Percentiles rank a stretch among this genome's conserved stretches.
These are phyloP conservation scores for Teunomyces barrocoloradensis DNA, from an alignment of 805 yeast species.

Conservation along the genomic window DNA sequence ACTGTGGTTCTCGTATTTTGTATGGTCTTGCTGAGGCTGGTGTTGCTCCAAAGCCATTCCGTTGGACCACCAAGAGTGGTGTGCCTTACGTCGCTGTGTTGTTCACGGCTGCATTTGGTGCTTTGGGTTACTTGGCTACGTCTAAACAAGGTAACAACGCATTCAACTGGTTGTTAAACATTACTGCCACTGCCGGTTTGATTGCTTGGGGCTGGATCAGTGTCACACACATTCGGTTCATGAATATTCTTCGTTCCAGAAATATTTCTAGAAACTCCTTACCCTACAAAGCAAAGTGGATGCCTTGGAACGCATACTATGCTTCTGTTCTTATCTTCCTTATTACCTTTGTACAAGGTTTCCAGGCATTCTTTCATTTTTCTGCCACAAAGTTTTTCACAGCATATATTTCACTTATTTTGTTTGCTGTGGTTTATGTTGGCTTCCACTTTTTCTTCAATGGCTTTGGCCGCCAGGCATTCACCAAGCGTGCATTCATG, in stretches of 20 bases:
- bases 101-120: constrained; percentile 59
- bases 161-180: constrained; percentile 70
- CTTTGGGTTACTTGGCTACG: constrained; percentile 58
- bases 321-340: constrained; percentile 52
- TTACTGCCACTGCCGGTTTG: constrained; percentile 75
- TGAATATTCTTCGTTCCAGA: constrained; percentile 59
- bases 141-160: constrained; percentile 54
- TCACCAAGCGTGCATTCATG: constrained; percentile 38
- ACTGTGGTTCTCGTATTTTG: constrained; percentile 67
- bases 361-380: constrained; percentile 55
- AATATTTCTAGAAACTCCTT: constrained; percentile 65
- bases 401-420: constrained; percentile 65
- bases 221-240: constrained; percentile 65
- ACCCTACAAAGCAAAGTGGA: constrained; percentile 71
- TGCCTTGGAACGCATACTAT: constrained; percentile 69
- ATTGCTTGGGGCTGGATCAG: constrained; percentile 71
- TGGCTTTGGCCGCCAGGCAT: constrained; percentile 28
- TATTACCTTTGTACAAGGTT: constrained; percentile 73
- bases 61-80: constrained; percentile 51
- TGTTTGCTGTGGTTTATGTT: constrained; percentile 55
- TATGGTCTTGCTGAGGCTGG: constrained; percentile 62
- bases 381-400: constrained; percentile 61
- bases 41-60: constrained; percentile 55
- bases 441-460: constrained; percentile 54
- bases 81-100: constrained; percentile 61